These are phyloP conservation scores for Collybiopsis luxurians DNA, from an alignment of 768 basidiomycete genomes.

Conservation along the genomic window DNA sequence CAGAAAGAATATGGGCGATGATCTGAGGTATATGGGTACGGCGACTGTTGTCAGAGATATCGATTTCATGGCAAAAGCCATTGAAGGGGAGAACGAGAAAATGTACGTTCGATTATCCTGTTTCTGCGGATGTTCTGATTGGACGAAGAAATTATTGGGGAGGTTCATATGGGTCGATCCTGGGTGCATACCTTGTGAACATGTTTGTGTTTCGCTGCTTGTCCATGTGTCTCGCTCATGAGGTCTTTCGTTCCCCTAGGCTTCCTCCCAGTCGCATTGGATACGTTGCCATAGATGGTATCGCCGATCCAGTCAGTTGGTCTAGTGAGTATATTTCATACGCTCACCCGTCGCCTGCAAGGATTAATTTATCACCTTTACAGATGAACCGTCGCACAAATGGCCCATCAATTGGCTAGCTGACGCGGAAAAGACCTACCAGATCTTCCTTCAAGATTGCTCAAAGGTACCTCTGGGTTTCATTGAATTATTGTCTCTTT, in stretches of 20 bases:
- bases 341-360: neutral
- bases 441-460: conserved; percentile 18
- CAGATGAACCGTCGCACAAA: conserved; percentile 21
- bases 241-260: conserved; percentile 2
- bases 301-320: conserved; percentile 19
- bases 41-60: conserved; percentile 22
- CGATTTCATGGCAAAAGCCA: conserved; percentile 17
- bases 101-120: conserved; percentile 12
- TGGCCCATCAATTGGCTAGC: conserved; percentile 20
- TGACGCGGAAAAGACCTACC: conserved; percentile 19
- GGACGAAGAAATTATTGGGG: conserved; percentile 19
- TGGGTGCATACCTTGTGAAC: conserved; percentile 23
- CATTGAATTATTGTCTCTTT: neutral
- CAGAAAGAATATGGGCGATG: conserved; percentile 18
- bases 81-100: conserved; percentile 18
- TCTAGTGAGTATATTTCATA: conserved; percentile 11
- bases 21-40: conserved; percentile 21
- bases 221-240: neutral
- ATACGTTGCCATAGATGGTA: conserved; percentile 19
- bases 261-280: conserved; percentile 16
- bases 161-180: conserved; percentile 21
- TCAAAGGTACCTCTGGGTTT: neutral
- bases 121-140: neutral
- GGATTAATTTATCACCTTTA: neutral
- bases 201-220: conserved; percentile 9